Base-by-base conservation (phyloP, 2,329 filamentous ascomycete genomes). In the Pseudovirgaria hyperparasitica region DNA sequence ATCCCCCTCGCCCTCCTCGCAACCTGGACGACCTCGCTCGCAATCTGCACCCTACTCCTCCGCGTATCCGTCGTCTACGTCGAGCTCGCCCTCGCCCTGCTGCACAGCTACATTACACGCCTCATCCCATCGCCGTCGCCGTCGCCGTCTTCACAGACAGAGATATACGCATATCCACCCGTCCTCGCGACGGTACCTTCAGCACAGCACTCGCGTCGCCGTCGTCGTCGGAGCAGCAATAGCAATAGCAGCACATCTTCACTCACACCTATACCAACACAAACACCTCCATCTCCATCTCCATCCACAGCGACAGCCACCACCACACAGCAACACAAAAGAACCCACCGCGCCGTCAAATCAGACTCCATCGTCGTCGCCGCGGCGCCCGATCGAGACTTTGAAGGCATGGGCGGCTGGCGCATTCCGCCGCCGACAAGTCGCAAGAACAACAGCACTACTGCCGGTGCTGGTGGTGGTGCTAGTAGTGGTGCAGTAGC, bases 361-460 rank as follows among this genome's bases (percentile, higher is more conserved):
- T 51, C 41, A 27, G 46, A 41, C 3, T 43, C 44, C 2, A 38
- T 58, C 16, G 28, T 56, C 15, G 42, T 46, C 15, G 44, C 41
- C 15, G 43, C 43, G 23, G 46, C 48, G 9, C 26, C 45, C 4
- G 45, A 45, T 9, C 42, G 55, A 18, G 58, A 61, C 34, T 61
- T 52, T 26, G 58, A 62, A 30, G 55, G 55, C 27, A 50, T 61
- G 1, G 58, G 58, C 15, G 58, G 58, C 2, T 55, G 51, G 51
- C 40, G 50, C 23, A n/a, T n/a, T n/a, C n/a, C n/a, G n/a, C n/a
- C n/a, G n/a, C n/a, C n/a, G n/a, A n/a, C n/a, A n/a, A n/a, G n/a
- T n/a, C n/a, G n/a, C n/a, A n/a, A n/a, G n/a, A n/a, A n/a, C n/a
- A n/a, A n/a, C n/a, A n/a, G n/a, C n/a, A n/a, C n/a, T n/a, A n/a